Conservation (phyloP, 176 grass and related monocot genomes). For the Microstegium vimineum region DNA sequence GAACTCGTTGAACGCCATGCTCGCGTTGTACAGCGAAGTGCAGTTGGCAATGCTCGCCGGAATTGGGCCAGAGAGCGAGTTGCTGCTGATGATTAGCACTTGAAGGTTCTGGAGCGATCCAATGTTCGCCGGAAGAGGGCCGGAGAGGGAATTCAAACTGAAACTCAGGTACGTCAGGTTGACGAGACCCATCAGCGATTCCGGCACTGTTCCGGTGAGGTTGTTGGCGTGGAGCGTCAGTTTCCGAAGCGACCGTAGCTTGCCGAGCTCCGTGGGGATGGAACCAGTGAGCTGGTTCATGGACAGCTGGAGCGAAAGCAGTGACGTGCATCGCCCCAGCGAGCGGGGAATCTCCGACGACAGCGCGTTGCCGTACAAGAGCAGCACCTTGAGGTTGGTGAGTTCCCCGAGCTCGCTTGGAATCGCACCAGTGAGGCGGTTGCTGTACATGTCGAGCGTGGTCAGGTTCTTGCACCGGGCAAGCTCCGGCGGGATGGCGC, state of each 20-base stretch:
- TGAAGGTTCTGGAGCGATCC: slow-evolving; percentile 49
- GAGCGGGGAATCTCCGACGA: slow-evolving; percentile 61
- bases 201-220: slow-evolving; percentile 50
- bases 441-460: slow-evolving; percentile 45
- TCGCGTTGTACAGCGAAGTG: slow-evolving; percentile 51
- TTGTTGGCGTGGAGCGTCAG: slow-evolving; percentile 54
- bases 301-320: slow-evolving; percentile 40
- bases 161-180: slow-evolving; percentile 55
- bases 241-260: slow-evolving; percentile 37
- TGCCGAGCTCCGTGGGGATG: slow-evolving; percentile 70
- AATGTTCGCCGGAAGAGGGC: slow-evolving; percentile 53
- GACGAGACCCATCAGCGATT: slow-evolving; percentile 52
- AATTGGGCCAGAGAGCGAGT: slow-evolving; percentile 51
- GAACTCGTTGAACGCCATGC: slow-evolving; percentile 51
- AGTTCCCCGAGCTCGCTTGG: slow-evolving; percentile 71
- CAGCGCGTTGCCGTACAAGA: slow-evolving; percentile 48
- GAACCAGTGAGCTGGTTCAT: slow-evolving; percentile 46
- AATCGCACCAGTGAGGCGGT: slow-evolving; percentile 60
- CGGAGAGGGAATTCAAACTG: slow-evolving; percentile 51
- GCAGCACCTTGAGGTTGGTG: slow-evolving; percentile 24
- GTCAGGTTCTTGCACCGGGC: slow-evolving; percentile 74
- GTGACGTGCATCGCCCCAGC: slow-evolving; percentile 39
- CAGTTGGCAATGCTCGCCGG: slow-evolving; percentile 77
- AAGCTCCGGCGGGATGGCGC: slow-evolving; percentile 51
- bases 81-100: slow-evolving; percentile 13